Evolutionary conservation across 1,284 basidiomycete genomes (phyloP).

Genomic region (Singerocomus inundabilis): DNA sequence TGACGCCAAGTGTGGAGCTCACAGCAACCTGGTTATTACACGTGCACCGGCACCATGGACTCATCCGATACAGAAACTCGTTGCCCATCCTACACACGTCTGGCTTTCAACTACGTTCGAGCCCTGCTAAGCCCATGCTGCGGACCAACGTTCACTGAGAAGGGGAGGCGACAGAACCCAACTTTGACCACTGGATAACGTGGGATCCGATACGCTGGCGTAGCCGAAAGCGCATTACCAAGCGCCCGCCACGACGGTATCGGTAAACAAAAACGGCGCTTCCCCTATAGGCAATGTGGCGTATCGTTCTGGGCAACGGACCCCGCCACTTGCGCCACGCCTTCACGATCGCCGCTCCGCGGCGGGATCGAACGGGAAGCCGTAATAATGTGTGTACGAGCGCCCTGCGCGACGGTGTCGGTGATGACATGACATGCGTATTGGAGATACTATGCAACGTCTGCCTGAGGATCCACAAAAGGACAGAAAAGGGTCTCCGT

Average conservation of each 20-base stretch:
- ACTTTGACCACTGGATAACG: conserved; percentile 10
- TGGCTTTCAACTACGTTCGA: neutral
- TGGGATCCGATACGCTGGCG: neutral
- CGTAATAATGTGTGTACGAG: neutral
- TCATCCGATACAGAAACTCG: conserved; percentile 1
- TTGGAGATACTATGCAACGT: neutral
- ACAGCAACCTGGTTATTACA: neutral
- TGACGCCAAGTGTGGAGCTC: neutral
- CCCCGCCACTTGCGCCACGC: conserved; percentile 23
- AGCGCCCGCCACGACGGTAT: neutral
- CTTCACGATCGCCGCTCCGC: neutral
- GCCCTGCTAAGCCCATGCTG: neutral
- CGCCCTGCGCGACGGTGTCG: neutral
- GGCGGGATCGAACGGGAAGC: neutral
- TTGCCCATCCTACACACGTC: neutral
- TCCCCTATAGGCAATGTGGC: neutral
- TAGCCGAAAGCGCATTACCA: conserved; percentile 16
- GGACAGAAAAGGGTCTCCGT: neutral
- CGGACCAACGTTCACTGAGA: neutral
- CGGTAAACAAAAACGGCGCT: conserved; percentile 17
- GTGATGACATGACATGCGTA: neutral
- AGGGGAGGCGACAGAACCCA: neutral
- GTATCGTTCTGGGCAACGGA: conserved; percentile 6
- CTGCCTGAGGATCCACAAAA: neutral
- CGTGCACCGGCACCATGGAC: neutral